Conservation (phyloP, 2,329 filamentous ascomycete genomes). For the Trichoderma sp. region DNA sequence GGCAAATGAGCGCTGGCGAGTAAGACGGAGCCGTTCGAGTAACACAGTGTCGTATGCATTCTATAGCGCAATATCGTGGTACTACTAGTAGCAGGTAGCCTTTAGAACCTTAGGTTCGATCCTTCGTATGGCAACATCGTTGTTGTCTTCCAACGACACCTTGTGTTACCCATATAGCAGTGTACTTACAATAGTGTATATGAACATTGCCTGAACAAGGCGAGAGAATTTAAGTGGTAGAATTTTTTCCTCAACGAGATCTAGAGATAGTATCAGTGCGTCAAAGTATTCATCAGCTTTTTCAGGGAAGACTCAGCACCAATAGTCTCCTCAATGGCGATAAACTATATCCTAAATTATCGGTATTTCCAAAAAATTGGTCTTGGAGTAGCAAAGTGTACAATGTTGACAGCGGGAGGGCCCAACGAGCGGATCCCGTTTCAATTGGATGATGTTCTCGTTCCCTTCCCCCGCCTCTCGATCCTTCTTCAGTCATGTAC, state of each 20-base stretch:
- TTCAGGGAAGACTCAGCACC: background rate
- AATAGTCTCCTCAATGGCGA: background rate
- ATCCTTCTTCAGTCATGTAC: background rate
- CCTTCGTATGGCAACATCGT: background rate
- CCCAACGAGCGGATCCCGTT: background rate
- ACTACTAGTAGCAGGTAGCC: background rate
- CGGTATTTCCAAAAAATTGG: background rate
- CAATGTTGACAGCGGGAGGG: background rate
- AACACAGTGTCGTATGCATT: background rate
- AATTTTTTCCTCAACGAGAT: background rate
- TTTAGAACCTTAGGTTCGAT: background rate
- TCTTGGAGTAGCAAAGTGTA: background rate
- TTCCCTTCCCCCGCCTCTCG: constrained; percentile 10
- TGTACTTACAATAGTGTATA: background rate
- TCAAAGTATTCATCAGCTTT: background rate
- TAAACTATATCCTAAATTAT: background rate
- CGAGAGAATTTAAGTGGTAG: background rate
- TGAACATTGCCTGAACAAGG: background rate
- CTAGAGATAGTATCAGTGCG: background rate
- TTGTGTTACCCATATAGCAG: background rate
- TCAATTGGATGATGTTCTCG: background rate
- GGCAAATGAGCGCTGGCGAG: background rate
- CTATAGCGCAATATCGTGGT: background rate
- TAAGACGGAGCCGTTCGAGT: background rate
- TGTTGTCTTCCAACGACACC: background rate